Evolutionary conservation across 192 early-diverging fungal species (phyloP), one percentile per base, ranked within the genome.

Genomic region (Backusella parvicylindrica): DNA sequence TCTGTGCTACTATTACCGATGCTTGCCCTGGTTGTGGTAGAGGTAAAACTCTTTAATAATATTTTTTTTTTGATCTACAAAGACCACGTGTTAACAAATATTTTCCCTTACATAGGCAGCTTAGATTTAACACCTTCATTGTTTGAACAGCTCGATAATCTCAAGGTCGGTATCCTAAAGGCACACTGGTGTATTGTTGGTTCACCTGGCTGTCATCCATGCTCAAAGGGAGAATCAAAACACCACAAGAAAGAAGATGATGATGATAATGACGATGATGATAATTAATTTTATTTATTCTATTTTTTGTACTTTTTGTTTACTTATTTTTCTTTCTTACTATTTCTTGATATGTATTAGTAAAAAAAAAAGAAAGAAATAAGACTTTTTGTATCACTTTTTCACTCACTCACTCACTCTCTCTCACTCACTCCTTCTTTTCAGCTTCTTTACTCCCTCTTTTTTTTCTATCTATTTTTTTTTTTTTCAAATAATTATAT

Each of bases 11-110:
- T 6, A 81, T 85, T 21, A 82, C 80, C 2, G 86, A 87, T 64
- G 81, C 82, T 15, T 87, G 86, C 76, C 86, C 86, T 28, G 82
- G 56, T 37, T 87, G 86, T 68, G 18, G 18, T 3, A n/a, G 72
- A 18, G 56, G 75, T 77, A 77, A 72, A 60, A 41, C 2, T 15
- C 9, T 21, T 70, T 16, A 15, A 35, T 18, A 23, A 43, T 60
- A 31, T 41, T 41, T 43, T 12, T 60, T 6, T 23, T 35, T 68
- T 38, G 31, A 35, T 66, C 64, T 66, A 37, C 37, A 37, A 8
- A 68, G n/a, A n/a, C n/a, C n/a, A 32, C 15, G 13, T 68, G 12
- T 68, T 28, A 13, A 70, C 28, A 31, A 6, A 15, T 2, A 21
- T 31, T 26, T 71, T 26, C 30, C 37, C 32, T 69, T 23, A 69